Percentiles rank a stretch among this genome's conserved stretches.
Evolutionary conservation across 805 yeast species (phyloP).

Genomic region (Candida rishiriensis): DNA sequence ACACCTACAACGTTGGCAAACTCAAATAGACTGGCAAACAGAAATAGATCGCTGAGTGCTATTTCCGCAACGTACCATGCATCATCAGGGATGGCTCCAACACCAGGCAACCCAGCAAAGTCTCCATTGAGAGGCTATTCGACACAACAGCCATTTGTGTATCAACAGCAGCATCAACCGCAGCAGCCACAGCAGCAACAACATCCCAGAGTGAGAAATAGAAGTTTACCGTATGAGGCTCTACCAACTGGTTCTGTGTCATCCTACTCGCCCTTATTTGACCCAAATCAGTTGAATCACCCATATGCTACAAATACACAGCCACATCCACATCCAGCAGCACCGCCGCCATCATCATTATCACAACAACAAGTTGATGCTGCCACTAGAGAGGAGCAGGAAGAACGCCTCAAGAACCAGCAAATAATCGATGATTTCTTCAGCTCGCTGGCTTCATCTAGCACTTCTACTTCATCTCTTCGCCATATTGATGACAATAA

Average conservation of each 20-base stretch:
- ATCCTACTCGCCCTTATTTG: constrained; percentile 9
- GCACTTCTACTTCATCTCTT: background rate
- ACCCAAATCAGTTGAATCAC: constrained; percentile 10
- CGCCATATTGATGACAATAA: background rate
- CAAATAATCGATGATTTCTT: constrained; percentile 12
- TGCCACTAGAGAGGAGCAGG: background rate
- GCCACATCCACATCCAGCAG: background rate
- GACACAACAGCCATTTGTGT: background rate
- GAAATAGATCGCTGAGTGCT: constrained; percentile 19
- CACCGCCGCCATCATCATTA: background rate
- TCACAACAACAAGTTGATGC: background rate
- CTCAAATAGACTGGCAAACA: constrained; percentile 3
- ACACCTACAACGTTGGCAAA: constrained; percentile 1
- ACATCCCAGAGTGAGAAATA: background rate
- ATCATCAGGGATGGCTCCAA: background rate
- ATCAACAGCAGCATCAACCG: constrained; percentile 1
- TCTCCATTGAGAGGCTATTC: background rate
- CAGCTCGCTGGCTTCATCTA: background rate
- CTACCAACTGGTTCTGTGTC: background rate
- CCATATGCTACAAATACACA: background rate
- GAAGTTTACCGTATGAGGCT: background rate
- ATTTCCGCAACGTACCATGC: constrained; percentile 2
- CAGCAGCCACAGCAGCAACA: constrained; percentile 1
- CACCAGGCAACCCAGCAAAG: background rate
- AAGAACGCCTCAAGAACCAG: constrained; percentile 6